Conservation (phyloP, 2,329 filamentous ascomycete genomes). For the Trichoderma harzianum region DNA sequence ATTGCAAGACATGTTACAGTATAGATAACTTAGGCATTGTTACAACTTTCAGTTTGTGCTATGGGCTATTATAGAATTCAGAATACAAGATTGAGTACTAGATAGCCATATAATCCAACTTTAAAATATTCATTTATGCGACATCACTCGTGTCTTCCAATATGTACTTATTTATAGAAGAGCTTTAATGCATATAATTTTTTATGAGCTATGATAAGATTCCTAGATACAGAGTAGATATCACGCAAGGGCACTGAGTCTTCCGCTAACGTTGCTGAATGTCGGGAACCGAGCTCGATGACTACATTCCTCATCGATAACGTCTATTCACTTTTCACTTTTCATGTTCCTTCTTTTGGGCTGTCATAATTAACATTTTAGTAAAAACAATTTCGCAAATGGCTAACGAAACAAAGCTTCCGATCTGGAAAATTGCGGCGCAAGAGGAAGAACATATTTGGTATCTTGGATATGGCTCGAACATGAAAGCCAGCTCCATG, state of each 20-base stretch:
- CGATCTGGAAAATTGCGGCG: slow-evolving; percentile 2
- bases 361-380: background rate
- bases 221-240: background rate
- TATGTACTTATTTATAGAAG: background rate
- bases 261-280: too few species aligned
- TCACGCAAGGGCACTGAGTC: background rate
- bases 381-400: background rate
- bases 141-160: background rate
- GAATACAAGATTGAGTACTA: background rate
- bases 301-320: background rate
- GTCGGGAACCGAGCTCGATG: background rate
- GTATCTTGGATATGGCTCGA: slow-evolving; percentile 19
- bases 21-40: background rate
- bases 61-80: background rate
- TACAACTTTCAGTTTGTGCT: background rate
- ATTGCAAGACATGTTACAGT: background rate
- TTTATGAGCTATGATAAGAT: background rate
- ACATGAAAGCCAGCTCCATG: slow-evolving; percentile 18
- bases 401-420: background rate
- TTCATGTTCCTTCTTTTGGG: background rate
- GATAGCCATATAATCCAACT: background rate
- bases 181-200: background rate
- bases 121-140: background rate
- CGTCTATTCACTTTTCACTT: background rate
- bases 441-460: background rate